Base-by-base conservation (phyloP, 495 filamentous ascomycete species). In the Aspergillus wentii region DNA sequence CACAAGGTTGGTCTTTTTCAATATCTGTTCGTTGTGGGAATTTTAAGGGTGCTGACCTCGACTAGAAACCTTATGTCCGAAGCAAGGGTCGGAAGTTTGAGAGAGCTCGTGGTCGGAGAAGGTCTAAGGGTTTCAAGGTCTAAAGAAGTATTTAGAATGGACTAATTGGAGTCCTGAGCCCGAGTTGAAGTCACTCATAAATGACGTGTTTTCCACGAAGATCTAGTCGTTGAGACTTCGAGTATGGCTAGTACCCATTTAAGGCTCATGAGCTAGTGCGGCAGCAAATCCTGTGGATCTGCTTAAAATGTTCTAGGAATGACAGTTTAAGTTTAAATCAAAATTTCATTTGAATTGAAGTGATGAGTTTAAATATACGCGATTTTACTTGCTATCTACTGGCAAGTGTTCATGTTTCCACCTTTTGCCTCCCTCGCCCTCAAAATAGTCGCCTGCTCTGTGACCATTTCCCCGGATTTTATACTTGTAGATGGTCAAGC, bases 51-150 rank as follows among this genome's bases (percentile, higher is more conserved):
- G 19, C 51, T 65, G 46, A 62, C 53, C 30, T 36, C 8, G 27
- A 52, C 36, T 48, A 88, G 88, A 94, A 94, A 78, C 94, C 94
- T 17, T 90, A 96, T 53, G 80, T 98, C 54, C 80, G 83, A 68
- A 92, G 86, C 78, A 98, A 98, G 82, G 94, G 94, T 56, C 85
- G 94, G 66, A 98, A 98, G 78, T 98, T 97, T 75, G 92, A 98
- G 81, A 75, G 79, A 38, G 92, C 91, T 61, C 90, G 92, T 89
- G 92, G 92, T 61, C 87, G 92, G 66, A 91, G 92, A 76, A 76
- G 88, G 65, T 95, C 89, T 51, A 74, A 81, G 48, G 92, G 94
- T 76, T 98, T 97, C 86, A 98, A 98, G 86, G 92, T 98, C 62
- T 98, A 91, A 63, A 39, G 33, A 40, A 46, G 33, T 32, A n/a